Percentiles rank a stretch among this genome's conserved stretches.
These are phyloP conservation scores for Aspergillus fischeri DNA, from an alignment of 2,329 filamentous ascomycete genomes.

Conservation along the genomic window DNA sequence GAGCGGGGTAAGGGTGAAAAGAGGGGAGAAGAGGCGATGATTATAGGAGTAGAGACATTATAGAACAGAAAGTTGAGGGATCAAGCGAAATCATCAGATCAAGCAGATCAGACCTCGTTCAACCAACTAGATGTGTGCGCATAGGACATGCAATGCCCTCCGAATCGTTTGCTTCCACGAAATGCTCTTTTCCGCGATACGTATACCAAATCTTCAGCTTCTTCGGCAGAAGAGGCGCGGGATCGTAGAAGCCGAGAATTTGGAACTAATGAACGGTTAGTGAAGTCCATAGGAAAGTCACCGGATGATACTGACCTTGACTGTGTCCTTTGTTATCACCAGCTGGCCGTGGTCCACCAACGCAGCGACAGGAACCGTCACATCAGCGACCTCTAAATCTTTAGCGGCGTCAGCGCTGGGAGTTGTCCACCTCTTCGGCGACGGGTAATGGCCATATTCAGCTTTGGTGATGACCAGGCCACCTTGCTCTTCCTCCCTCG, in stretches of 20 bases:
- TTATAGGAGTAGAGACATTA: neutral
- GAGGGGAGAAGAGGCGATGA: neutral
- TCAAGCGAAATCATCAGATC: neutral
- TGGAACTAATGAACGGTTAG: slow-evolving; percentile 32
- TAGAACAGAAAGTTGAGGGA: too few species aligned
- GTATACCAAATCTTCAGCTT: slow-evolving; percentile 39
- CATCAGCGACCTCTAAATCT: slow-evolving; percentile 32
- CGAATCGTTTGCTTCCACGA: slow-evolving; percentile 34
- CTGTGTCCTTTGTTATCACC: slow-evolving; percentile 30
- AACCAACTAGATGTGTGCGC: slow-evolving; percentile 30
- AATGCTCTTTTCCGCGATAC: slow-evolving; percentile 38
- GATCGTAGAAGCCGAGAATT: slow-evolving; percentile 43
- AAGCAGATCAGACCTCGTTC: neutral
- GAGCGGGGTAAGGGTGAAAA: neutral
- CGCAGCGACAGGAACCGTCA: slow-evolving; percentile 43
- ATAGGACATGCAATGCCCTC: slow-evolving; percentile 38
- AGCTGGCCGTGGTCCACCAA: slow-evolving; percentile 41
- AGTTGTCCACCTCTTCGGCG: slow-evolving; percentile 20
- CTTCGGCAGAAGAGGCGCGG: slow-evolving; percentile 40
- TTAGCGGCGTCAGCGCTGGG: slow-evolving; percentile 14
- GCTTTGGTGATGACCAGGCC: slow-evolving; percentile 40
- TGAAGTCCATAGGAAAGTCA: neutral
- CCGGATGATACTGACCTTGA: slow-evolving; percentile 28
- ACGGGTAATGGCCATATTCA: slow-evolving; percentile 37
- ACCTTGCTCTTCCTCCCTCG: slow-evolving; percentile 28